Conservation (phyloP, 2,329 filamentous ascomycete species). For the Nothophaeocryptopus gaeumannii region DNA sequence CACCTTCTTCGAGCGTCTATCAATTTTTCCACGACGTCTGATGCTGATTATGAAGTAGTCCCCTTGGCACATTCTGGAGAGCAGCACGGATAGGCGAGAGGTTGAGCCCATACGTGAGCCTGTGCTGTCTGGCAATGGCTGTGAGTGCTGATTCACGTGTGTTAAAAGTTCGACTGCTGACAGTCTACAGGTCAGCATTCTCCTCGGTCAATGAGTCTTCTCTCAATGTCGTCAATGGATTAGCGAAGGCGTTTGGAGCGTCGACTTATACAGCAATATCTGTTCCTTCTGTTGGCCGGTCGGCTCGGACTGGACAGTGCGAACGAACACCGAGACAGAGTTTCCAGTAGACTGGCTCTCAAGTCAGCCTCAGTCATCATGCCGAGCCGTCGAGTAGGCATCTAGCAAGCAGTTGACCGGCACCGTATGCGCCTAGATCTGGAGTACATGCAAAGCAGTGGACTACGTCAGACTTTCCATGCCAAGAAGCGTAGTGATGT, state of each 20-base stretch:
- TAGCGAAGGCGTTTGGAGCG: constrained; percentile 25
- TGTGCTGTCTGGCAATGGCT: constrained; percentile 92
- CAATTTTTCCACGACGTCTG: not conserved
- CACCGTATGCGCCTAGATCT: too few species aligned
- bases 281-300: too few species aligned
- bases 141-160: constrained; percentile 52
- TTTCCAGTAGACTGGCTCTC: too few species aligned
- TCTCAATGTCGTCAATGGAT: constrained; percentile 2
- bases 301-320: too few species aligned
- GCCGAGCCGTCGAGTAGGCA: too few species aligned
- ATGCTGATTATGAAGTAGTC: constrained; percentile 11
- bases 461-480: too few species aligned
- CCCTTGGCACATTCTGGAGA: constrained; percentile 88
- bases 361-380: too few species aligned
- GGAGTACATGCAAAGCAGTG: too few species aligned
- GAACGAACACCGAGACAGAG: too few species aligned
- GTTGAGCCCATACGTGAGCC: constrained; percentile 89
- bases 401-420: too few species aligned
- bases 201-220: constrained; percentile 23
- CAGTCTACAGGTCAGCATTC: constrained; percentile 24
- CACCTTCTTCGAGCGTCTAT: not conserved
- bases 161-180: not conserved
- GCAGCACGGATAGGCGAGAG: constrained; percentile 88
- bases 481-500: too few species aligned
- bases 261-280: too few species aligned